Evolutionary conservation across 2,329 filamentous ascomycete species (phyloP).

Genomic region (Fusarium abutilonis): DNA sequence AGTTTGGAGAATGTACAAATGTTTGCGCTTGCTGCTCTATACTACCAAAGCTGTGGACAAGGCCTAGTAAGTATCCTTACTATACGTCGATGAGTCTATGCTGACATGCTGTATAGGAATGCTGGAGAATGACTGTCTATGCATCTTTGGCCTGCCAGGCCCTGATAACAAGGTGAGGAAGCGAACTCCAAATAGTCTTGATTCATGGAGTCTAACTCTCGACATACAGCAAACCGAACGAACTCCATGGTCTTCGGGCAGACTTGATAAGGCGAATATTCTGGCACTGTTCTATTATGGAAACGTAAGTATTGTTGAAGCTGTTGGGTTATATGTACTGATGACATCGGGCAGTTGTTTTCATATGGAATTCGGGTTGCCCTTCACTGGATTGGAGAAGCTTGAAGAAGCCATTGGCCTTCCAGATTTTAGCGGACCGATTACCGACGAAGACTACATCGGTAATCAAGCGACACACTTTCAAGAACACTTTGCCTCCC

Average conservation of each 20-base stretch:
- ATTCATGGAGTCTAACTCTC: not conserved
- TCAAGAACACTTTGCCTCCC: conserved; percentile 68
- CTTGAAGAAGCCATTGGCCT: conserved; percentile 64
- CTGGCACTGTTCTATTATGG: conserved; percentile 46
- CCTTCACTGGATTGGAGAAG: conserved; percentile 63
- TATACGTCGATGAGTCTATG: not conserved
- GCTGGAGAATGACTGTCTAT: conserved; percentile 66
- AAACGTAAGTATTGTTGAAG: conserved; percentile 32
- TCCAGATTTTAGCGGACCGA: conserved; percentile 61
- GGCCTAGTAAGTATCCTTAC: conserved; percentile 56
- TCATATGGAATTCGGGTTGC: conserved; percentile 67
- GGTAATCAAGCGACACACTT: conserved; percentile 63
- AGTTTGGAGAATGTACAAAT: conserved; percentile 69
- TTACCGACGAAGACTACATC: conserved; percentile 58
- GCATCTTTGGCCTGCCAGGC: conserved; percentile 68
- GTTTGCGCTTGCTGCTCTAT: conserved; percentile 64
- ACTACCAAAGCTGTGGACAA: conserved; percentile 63
- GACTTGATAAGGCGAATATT: conserved; percentile 43
- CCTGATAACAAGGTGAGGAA: conserved; percentile 61
- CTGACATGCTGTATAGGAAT: conserved; percentile 57
- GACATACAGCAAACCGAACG: conserved; percentile 37
- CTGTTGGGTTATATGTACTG: conserved; percentile 3
- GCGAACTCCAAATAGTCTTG: not conserved
- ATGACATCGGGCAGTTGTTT: conserved; percentile 55
- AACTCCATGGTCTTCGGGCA: conserved; percentile 40